Conservation (phyloP, 2,329 filamentous ascomycete genomes). For the Epichloe hybrida region DNA sequence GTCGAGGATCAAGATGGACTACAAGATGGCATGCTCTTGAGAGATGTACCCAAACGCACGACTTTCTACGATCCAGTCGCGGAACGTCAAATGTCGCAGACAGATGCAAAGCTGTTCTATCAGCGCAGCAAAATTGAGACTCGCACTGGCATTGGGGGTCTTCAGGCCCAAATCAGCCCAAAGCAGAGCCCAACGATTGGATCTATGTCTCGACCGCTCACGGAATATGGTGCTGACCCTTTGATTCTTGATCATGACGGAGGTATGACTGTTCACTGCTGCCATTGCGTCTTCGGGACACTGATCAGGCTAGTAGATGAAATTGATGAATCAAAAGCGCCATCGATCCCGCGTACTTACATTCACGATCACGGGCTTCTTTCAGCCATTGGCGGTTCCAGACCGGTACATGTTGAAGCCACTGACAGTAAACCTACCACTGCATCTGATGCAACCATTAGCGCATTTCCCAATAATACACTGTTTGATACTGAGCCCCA, state of each 20-base stretch:
- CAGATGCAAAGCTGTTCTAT: slow-evolving; percentile 92
- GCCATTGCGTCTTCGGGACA: background rate
- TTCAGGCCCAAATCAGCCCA: slow-evolving; percentile 29
- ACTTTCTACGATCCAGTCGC: slow-evolving; percentile 88
- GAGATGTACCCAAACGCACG: slow-evolving; percentile 54
- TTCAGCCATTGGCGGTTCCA: background rate
- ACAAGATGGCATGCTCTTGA: slow-evolving; percentile 44
- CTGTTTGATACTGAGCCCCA: slow-evolving; percentile 62
- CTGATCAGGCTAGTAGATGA: slow-evolving; percentile 7
- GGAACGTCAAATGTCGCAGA: slow-evolving; percentile 87
- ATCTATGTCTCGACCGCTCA: slow-evolving; percentile 20
- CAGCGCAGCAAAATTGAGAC: slow-evolving; percentile 65
- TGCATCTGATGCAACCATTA: slow-evolving; percentile 35
- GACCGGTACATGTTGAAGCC: slow-evolving; percentile 27
- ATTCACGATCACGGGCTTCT: background rate
- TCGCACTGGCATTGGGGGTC: slow-evolving; percentile 17
- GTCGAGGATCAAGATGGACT: slow-evolving; percentile 19
- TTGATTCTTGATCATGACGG: slow-evolving; percentile 17
- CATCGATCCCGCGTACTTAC: background rate
- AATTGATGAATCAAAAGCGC: slow-evolving; percentile 3
- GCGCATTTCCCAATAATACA: slow-evolving; percentile 45
- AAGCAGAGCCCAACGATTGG: slow-evolving; percentile 32
- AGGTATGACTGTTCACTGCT: slow-evolving; percentile 8
- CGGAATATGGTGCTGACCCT: slow-evolving; percentile 24
- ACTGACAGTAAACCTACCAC: slow-evolving; percentile 25